Base-by-base conservation (phyloP, 2,329 filamentous ascomycete genomes). In the Aspergillus ustus region DNA sequence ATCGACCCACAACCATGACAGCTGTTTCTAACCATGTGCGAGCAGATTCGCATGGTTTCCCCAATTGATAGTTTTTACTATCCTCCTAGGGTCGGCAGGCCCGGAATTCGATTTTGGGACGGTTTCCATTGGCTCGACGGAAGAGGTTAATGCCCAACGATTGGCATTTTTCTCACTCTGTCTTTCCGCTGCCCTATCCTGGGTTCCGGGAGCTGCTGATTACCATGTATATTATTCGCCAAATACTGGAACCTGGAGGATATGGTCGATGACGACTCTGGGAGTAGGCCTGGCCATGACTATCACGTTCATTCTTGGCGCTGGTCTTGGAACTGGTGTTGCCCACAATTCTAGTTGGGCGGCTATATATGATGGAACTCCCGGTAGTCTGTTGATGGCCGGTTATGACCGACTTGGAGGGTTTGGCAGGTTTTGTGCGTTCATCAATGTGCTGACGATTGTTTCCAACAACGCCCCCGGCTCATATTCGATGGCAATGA, bases 141-240 rank as follows among this genome's bases (percentile, higher is more conserved):
- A 66, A 6, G 67, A 71, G 3, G 57, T 78, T 4, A 72, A 70
- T n/a, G 77, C 73, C 19, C 77, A 78, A 28, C 71, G 77, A 6
- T 49, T 78, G 8, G 72, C 71, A 1, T 79, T 75, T 52, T 73
- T 79, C 60, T 76, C 76, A 0, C 67, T 79, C 2, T 73, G 73
- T 20, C 62, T 79, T 17, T 77, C 77, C 0, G 68, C 73, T 1
- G 65, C 71, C 7, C 70, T 80, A 11, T 67, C 75, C 3, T 77
- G 75, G 74, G 67, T 73, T 0, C 74, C 75, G 1, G 65, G 74
- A 6, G 73, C 72, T 15, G 75, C 77, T 7, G 80, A 82, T 61
- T 81, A 79, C 64, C 80, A 77, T 48, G 78, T 80, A 45, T 81
- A 81, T 63, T 79, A 79, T 60, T 76, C 77, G 0, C 71, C 75